Evolutionary conservation across 768 basidiomycete genomes (phyloP), one percentile per base, ranked within the genome.

Genomic region (Lactarius akahatsu): DNA sequence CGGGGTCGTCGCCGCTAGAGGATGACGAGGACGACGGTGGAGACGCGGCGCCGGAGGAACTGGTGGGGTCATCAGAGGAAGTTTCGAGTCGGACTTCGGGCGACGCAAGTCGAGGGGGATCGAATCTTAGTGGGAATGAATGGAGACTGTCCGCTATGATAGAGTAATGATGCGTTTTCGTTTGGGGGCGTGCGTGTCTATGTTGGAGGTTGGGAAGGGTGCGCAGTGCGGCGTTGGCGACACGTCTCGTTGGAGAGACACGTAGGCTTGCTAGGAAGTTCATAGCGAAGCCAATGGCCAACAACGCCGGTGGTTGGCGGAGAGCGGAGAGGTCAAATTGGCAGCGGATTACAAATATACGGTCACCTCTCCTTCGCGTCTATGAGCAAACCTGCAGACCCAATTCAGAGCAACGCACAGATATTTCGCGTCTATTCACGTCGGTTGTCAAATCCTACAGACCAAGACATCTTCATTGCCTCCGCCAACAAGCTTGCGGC

Each of bases 21-120:
- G 77, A 79, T 9, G 82, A 82, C 15, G 84, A 76, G 20, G 82
- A 70, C 69, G 80, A 47, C 73, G 80, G 65, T 68, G 78, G 69
- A 73, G 81, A 71, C 5, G 78, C 72, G 40, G 76, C 78, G n/a
- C 72, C 67, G 52, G 73, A 38, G 72, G 74, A 59, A 75, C 57
- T 10, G 26, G n/a, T 41, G n/a, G 68, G 50, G 43, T 61, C 62
- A 28, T 69, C 40, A 9, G 63, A 23, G 32, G 62, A 34, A 50
- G 59, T 41, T 36, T 71, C 62, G 6, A 71, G 59, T 34, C 68
- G 65, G 10, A 71, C 62, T 9, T 40, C 40, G 11, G 62, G 20
- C 18, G 61, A 59, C 47, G 13, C n/a, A 45, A 43, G 52, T 34
- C 9, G 7, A 23, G 16, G 34, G 9, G 38, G 6, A 66, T 23